A percentile compares a stretch with the other conserved stretches of the same genome.
phyloP scores from a whole-genome alignment of 352 stramenopile species.

The Elongisporangium prolatum region DNA sequence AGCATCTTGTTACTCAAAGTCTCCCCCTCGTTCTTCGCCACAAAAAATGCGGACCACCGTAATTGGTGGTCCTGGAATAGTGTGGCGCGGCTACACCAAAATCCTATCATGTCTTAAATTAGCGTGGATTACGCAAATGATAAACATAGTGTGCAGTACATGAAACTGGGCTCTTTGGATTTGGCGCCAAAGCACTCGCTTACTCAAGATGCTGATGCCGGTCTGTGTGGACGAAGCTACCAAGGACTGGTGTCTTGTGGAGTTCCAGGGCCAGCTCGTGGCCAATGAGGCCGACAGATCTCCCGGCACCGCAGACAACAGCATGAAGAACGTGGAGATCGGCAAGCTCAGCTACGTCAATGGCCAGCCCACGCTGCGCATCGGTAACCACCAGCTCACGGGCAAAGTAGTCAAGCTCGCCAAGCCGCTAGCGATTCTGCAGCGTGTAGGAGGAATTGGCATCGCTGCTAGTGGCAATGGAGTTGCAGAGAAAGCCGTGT shows the following conservation, averaged over 20 bases:
- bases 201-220: constrained; percentile 51
- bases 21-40: constrained; percentile 1
- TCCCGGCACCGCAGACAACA: constrained; percentile 9
- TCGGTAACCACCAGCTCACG: constrained; percentile 78
- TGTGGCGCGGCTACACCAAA: background rate
- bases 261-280: constrained; percentile 79
- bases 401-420: constrained; percentile 65
- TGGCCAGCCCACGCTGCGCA: constrained; percentile 69
- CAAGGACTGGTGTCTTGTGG: constrained; percentile 79
- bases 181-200: constrained; percentile 14
- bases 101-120: background rate
- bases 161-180: background rate
- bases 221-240: constrained; percentile 53
- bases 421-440: constrained; percentile 74
- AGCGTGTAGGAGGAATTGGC: background rate
- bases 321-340: constrained; percentile 46
- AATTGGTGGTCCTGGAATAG: background rate
- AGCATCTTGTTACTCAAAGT: constrained; percentile 40
- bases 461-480: background rate
- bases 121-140: constrained; percentile 9
- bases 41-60: constrained; percentile 6
- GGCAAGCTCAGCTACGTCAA: constrained; percentile 62
- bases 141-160: constrained; percentile 12
- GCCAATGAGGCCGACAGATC: constrained; percentile 13
- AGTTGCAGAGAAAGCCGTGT: background rate